Base-by-base conservation (phyloP, 2,329 filamentous ascomycete species). In the Thelonectria blattea region DNA sequence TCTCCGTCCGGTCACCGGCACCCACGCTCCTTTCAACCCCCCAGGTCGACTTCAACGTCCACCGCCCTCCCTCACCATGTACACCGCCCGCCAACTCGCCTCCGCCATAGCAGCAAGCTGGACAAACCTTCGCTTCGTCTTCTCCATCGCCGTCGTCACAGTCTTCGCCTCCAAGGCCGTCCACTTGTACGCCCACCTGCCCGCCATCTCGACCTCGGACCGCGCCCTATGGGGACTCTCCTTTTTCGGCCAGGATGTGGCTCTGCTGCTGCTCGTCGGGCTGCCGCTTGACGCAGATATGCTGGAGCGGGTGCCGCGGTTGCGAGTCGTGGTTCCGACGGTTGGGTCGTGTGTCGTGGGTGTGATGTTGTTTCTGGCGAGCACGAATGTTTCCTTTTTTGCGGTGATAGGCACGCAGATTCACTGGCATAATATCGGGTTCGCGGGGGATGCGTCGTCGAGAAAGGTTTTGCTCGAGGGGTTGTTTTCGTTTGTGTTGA, bases 391-490 rank as follows among this genome's bases (percentile, higher is more conserved):
- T 11, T 71, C 73, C 2, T 77, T 77, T 58, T 77, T 73, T 56
- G 48, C 62, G 18, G 66, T 73, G 5, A 64, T 74, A 1, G 74
- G 74, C 17, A 70, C 71, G 7, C 74, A 77, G 53, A 68, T 77
- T 3, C 75, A 74, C 39, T 75, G 75, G 66, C 68, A 73, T 45
- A 76, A 77, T 48, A 60, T 75, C 20, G 73, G 63, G 12, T 49
- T 76, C 9, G 70, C 69, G 0, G 64, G 67, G 10, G 75, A 77
- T 34, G 62, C 72, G 11, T 71, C 72, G 1, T 73, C 72, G 1
- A 65, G 70, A 60, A 64, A 65, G 14, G 65, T 75, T 41, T 61
- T 77, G 12, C 66, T 76, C 2, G 67, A 73, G 1, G 75, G 74
- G 1, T 50, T 73, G 22, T 43, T 74, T 20, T 71, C 72, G 15